Evolutionary conservation across 1,139 yeast species (phyloP).

Genomic region (Yamadazyma triangularis): DNA sequence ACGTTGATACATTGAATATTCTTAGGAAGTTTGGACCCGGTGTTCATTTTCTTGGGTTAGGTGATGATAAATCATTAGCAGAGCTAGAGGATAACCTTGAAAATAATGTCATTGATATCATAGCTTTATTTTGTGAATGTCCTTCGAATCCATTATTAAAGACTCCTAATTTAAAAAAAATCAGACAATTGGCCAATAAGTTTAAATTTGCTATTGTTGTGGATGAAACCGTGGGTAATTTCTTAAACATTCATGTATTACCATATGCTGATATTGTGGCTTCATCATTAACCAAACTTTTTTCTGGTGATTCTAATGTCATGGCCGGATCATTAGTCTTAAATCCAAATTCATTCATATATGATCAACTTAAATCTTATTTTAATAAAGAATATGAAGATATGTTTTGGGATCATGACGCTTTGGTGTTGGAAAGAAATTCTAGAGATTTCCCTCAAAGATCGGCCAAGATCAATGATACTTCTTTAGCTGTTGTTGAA

Average conservation of each 20-base stretch:
- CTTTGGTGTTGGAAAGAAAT: slow-evolving; percentile 85
- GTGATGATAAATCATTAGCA: slow-evolving; percentile 69
- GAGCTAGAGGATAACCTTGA: slow-evolving; percentile 59
- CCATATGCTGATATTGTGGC: slow-evolving; percentile 84
- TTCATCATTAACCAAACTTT: slow-evolving; percentile 84
- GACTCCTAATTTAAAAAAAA: slow-evolving; percentile 69
- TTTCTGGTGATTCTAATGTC: slow-evolving; percentile 92
- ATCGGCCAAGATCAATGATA: slow-evolving; percentile 62
- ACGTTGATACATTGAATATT: slow-evolving; percentile 85
- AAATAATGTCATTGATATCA: slow-evolving; percentile 58
- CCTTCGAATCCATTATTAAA: slow-evolving; percentile 89
- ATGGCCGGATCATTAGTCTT: slow-evolving; percentile 89
- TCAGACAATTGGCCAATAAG: slow-evolving; percentile 62
- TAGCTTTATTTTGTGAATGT: slow-evolving; percentile 81
- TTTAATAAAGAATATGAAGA: slow-evolving; percentile 63
- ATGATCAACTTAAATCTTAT: slow-evolving; percentile 47
- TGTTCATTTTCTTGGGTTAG: slow-evolving; percentile 76
- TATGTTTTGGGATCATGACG: slow-evolving; percentile 89
- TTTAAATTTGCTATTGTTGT: slow-evolving; percentile 75
- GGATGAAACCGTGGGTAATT: slow-evolving; percentile 93
- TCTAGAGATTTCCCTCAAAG: slow-evolving; percentile 81
- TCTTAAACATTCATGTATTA: slow-evolving; percentile 75
- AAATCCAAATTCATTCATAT: slow-evolving; percentile 60
- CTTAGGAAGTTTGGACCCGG: slow-evolving; percentile 88
- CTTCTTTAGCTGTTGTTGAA: slow-evolving; percentile 54